Percentiles rank a stretch among this genome's conserved stretches.
Conservation (phyloP, 139 green algal species). For the Mychonastes homosphaera region DNA sequence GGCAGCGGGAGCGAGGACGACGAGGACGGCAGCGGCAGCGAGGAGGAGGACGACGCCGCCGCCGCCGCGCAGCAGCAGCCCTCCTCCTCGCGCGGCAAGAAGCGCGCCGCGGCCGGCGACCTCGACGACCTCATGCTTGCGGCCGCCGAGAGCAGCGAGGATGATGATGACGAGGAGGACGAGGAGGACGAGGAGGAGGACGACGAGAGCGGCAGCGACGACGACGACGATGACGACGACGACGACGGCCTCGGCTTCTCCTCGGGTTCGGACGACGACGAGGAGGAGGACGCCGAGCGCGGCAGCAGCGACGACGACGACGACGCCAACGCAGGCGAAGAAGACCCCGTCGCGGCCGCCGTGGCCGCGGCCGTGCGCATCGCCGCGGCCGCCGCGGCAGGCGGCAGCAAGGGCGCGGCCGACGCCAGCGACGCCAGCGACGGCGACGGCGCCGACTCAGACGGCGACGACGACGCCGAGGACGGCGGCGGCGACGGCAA, state of each 20-base stretch:
- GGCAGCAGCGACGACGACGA: slow-evolving; percentile 8
- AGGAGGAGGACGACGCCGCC: slow-evolving; percentile 9
- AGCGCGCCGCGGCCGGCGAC: background rate
- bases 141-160: background rate
- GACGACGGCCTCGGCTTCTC: slow-evolving; percentile 7
- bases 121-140: background rate
- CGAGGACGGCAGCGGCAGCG: slow-evolving; percentile 2
- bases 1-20: slow-evolving; percentile 27
- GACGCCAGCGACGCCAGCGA: no score
- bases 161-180: slow-evolving; percentile 18
- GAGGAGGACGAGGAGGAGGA: slow-evolving; percentile 21
- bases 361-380: slow-evolving; percentile 1
- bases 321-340: slow-evolving; percentile 11
- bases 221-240: slow-evolving; percentile 28
- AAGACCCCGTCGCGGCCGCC: slow-evolving; percentile 1
- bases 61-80: slow-evolving; percentile 12
- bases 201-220: slow-evolving; percentile 12
- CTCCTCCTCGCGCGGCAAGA: background rate
- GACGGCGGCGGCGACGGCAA: slow-evolving; percentile 10
- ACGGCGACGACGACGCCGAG: slow-evolving; percentile 2
- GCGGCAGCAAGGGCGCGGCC: no score
- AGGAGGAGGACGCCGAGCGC: slow-evolving; percentile 19
- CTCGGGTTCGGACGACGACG: slow-evolving; percentile 4
- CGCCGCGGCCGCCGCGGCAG: slow-evolving; percentile 16
- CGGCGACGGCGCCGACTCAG: slow-evolving; percentile 1